These are phyloP conservation scores for Clitocybe nebularis DNA, from an alignment of 1,284 basidiomycete genomes.

Conservation along the genomic window DNA sequence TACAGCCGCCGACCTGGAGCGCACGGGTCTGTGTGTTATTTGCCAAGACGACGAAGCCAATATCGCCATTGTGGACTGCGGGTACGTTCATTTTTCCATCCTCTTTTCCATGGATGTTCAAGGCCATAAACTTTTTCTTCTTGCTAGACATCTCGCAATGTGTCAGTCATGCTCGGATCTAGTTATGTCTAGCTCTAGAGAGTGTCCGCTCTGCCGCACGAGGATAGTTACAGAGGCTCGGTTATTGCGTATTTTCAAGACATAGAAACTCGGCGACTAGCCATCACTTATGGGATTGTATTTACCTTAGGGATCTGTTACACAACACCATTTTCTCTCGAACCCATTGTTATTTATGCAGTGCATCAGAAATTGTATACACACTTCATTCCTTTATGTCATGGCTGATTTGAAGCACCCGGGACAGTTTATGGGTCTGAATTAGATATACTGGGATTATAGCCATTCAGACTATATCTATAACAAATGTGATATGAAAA, in stretches of 20 bases:
- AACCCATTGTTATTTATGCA: no score
- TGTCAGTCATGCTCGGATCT: constrained; percentile 82
- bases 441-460: no score
- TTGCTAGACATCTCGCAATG: constrained; percentile 80
- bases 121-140: constrained; percentile 10
- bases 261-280: constrained; percentile 28
- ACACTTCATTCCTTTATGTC: no score
- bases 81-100: constrained; percentile 44
- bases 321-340: no score
- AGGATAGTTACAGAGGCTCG: constrained; percentile 80
- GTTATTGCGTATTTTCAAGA: constrained; percentile 76
- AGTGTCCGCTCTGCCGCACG: constrained; percentile 85
- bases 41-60: constrained; percentile 91
- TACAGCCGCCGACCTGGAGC: constrained; percentile 45
- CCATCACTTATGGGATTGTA: no score
- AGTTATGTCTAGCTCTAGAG: constrained; percentile 73
- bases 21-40: constrained; percentile 78
- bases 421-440: no score
- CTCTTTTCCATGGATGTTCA: constrained; percentile 1
- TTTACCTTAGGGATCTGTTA: no score
- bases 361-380: no score
- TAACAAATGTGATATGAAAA: no score
- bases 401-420: no score
- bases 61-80: constrained; percentile 91
- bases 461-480: no score